phyloP scores from a whole-genome alignment of 495 filamentous ascomycete genomes.

The Podospora fimiseda region DNA sequence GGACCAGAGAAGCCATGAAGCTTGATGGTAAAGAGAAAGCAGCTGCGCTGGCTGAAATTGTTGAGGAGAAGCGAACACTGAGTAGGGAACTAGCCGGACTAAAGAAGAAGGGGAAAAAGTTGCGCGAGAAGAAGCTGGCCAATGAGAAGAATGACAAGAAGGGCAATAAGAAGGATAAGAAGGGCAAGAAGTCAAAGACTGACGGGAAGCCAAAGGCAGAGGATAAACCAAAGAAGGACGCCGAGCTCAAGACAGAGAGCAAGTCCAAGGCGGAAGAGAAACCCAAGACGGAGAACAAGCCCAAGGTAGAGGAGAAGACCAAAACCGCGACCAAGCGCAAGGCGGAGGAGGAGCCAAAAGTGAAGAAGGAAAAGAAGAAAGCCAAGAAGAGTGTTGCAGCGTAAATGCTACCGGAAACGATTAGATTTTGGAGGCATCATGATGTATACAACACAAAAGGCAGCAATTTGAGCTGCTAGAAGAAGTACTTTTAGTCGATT shows the following conservation, averaged over 20 bases:
- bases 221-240: not conserved
- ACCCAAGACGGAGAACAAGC: no score
- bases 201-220: not conserved
- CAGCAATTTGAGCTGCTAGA: no score
- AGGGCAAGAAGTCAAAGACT: not conserved
- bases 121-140: not conserved
- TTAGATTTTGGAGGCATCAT: no score
- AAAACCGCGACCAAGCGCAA: no score
- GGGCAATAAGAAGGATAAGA: not conserved
- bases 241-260: not conserved
- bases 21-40: not conserved
- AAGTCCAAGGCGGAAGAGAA: no score
- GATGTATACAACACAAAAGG: no score
- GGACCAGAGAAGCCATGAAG: not conserved
- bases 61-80: not conserved
- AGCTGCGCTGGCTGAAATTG: not conserved
- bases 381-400: not conserved
- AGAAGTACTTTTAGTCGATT: no score
- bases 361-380: not conserved
- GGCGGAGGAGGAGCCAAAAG: not conserved
- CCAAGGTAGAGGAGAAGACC: no score
- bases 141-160: not conserved
- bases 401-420: no score
- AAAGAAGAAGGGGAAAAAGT: not conserved
- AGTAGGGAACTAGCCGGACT: not conserved